Evolutionary conservation across 1,284 basidiomycete genomes (phyloP), one percentile per base, ranked within the genome.

Genomic region (Pseudozyma sp.): DNA sequence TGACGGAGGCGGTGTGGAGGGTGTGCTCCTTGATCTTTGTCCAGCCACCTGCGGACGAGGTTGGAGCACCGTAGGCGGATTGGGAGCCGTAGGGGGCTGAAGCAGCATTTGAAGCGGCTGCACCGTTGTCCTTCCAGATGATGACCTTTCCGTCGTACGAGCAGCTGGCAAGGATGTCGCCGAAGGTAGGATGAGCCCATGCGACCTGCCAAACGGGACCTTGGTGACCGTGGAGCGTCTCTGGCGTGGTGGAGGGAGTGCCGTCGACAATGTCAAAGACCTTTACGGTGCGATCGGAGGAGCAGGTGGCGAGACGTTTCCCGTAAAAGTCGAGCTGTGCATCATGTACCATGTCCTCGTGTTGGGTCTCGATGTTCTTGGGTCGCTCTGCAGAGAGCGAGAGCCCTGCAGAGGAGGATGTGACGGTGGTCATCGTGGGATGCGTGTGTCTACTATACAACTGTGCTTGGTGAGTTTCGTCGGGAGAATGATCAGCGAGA

Each of bases 301-400:
- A 97, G 84, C 94, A 97, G 1, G 96, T 99, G 5, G 96, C 96
- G 3, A 99, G 90, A 49, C 94, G 89, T 86, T 95, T 96, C 54
- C 94, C 95, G 82, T 97, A 97, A 87, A 96, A 98, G 86, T 99
- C 96, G 48, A 99, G 88, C 84, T 98, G 96, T 29, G 96, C 95
- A 85, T 99, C 96, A 85, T 99, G 96, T 14, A 84, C 79, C 73
- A 81, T 83, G 49, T 84, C 82, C 59, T 84, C 81, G 60, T 84
- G 82, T 42, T 75, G 75, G 2, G 82, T 84, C 44, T 84, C 82
- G 54, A 84, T 77, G 54, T 70, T 76, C 58, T 80, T 80, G 14
- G 78, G 63, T 29, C 64, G 64, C 56, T 75, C 72, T 31, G 72
- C 63, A 35, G 71, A 74, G 51, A 74, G 66, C 58, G 71, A 61